These are phyloP conservation scores for Thielaviopsis musarum DNA, from an alignment of 2,329 filamentous ascomycete genomes.

Conservation along the genomic window DNA sequence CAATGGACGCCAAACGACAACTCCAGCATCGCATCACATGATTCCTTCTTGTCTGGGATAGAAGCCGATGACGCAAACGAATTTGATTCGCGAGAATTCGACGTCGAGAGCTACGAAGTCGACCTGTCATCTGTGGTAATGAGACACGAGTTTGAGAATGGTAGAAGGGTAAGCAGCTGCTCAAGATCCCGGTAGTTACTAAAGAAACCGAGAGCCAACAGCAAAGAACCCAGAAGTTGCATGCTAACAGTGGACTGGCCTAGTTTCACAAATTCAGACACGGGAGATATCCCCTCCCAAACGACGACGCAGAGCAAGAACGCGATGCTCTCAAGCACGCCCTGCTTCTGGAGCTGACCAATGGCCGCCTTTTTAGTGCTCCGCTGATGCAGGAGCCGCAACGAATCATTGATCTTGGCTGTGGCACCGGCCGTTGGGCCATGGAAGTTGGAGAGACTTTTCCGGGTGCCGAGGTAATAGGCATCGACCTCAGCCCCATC, in stretches of 20 bases:
- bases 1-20: neutral
- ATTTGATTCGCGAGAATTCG: conserved; percentile 13
- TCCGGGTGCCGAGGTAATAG: conserved; percentile 24
- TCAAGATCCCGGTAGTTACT: too few species aligned
- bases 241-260: neutral
- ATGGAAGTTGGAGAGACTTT: conserved; percentile 30
- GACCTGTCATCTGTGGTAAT: conserved; percentile 10
- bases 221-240: too few species aligned
- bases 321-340: conserved; percentile 29
- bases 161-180: conserved; percentile 13
- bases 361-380: conserved; percentile 24
- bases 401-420: conserved; percentile 31
- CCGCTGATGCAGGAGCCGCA: conserved; percentile 24
- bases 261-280: conserved; percentile 27
- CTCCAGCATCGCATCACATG: neutral
- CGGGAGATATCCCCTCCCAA: conserved; percentile 29
- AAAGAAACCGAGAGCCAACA: too few species aligned
- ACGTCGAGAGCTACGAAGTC: conserved; percentile 19
- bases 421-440: conserved; percentile 35
- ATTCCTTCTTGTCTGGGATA: conserved; percentile 2
- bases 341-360: conserved; percentile 27
- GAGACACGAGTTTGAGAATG: conserved; percentile 12
- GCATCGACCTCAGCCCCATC: conserved; percentile 28
- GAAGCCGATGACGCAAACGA: conserved; percentile 8
- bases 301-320: conserved; percentile 28